phyloP scores from a whole-genome alignment of 2,329 filamentous ascomycete genomes.

The Magnaporthiopsis incrustans region DNA sequence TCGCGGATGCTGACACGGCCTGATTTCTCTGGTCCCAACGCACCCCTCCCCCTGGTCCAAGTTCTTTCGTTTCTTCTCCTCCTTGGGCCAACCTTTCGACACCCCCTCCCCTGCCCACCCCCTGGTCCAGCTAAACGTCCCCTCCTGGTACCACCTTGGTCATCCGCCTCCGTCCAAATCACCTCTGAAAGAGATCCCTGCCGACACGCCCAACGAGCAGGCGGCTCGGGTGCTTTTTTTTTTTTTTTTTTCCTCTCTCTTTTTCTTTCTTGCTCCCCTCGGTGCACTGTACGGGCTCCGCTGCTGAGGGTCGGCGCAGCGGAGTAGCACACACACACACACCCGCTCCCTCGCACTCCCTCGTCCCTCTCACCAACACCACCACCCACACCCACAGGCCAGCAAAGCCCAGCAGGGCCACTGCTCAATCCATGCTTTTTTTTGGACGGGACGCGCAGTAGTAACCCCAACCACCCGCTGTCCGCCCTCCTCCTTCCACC shows the following conservation, averaged over 20 bases:
- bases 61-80: background rate
- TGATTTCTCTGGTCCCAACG: background rate
- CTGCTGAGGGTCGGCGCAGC: background rate
- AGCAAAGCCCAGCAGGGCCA: background rate
- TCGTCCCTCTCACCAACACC: background rate
- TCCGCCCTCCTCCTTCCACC: background rate
- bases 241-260: too few relatives aligned
- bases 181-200: too few relatives aligned
- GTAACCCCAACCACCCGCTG: background rate
- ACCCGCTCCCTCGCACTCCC: background rate
- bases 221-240: background rate
- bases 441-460: background rate
- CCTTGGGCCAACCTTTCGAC: background rate
- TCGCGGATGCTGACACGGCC: conserved; percentile 3
- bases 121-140: conserved; percentile 5
- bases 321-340: background rate
- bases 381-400: background rate
- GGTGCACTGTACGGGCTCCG: background rate
- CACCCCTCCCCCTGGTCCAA: background rate
- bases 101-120: conserved; percentile 2
- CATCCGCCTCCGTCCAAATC: conserved; percentile 2
- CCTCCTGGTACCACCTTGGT: conserved; percentile 8
- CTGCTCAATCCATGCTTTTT: background rate
- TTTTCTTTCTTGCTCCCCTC: too few relatives aligned
- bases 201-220: background rate